These are phyloP conservation scores for Wickerhamiella sergipiensis DNA, from an alignment of 805 yeast species.

Conservation along the genomic window DNA sequence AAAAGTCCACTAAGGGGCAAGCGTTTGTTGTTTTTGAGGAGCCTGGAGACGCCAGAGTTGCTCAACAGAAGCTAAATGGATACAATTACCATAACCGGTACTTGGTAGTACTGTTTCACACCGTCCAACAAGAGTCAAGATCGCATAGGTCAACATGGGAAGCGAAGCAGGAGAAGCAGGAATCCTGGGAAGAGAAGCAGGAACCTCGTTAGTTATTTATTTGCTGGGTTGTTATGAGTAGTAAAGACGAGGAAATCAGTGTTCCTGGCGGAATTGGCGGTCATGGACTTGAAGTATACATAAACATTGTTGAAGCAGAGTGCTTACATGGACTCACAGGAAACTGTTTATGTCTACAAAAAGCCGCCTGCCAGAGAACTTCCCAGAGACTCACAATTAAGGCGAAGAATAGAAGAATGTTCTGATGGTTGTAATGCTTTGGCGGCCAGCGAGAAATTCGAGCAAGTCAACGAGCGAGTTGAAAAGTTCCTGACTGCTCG, in stretches of 20 bases:
- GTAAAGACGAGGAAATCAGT: too few relatives aligned
- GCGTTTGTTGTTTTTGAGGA: constrained; percentile 43
- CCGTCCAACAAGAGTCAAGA: neutral
- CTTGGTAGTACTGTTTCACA: constrained; percentile 36
- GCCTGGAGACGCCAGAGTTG: constrained; percentile 34
- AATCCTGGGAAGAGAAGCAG: too few relatives aligned
- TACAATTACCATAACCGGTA: constrained; percentile 46
- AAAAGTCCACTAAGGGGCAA: constrained; percentile 33
- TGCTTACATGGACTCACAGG: neutral
- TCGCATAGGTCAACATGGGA: neutral
- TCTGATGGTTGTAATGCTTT: neutral
- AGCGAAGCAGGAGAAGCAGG: too few relatives aligned
- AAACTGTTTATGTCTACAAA: neutral
- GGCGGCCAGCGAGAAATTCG: too few relatives aligned
- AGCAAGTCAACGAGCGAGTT: neutral
- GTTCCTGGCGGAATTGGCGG: too few relatives aligned
- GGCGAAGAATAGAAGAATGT: neutral
- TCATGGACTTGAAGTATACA: too few relatives aligned
- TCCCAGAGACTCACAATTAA: neutral
- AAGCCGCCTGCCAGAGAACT: neutral
- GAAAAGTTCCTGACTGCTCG: neutral
- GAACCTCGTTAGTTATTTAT: too few relatives aligned
- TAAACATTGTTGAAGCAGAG: too few relatives aligned
- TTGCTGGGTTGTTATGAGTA: too few relatives aligned
- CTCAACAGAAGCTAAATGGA: constrained; percentile 45